A percentile compares a stretch with the other conserved stretches of the same genome.
phyloP scores from a whole-genome alignment of 345 rosid genomes.

The Syzygium jambos region DNA sequence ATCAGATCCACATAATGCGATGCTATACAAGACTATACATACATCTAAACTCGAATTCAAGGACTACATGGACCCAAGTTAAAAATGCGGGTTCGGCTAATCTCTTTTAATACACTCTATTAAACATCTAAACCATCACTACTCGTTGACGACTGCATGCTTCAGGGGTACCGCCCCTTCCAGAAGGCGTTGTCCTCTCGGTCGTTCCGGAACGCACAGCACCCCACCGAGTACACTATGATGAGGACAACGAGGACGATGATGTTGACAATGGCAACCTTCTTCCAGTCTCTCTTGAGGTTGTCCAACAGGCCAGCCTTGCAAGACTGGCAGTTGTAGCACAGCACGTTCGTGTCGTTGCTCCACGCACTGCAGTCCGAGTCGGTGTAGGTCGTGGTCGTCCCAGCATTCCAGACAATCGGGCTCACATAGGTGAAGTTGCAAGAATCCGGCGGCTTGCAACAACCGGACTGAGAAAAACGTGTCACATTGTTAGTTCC shows the following conservation, averaged over 20 bases:
- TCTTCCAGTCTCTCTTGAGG: conserved; percentile 12
- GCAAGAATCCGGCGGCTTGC: conserved; percentile 23
- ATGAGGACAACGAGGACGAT: conserved; percentile 28
- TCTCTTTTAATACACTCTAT: not conserved
- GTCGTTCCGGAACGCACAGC: conserved; percentile 41
- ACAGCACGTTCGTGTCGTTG: not conserved
- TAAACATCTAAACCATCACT: not conserved
- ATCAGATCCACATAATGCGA: not conserved
- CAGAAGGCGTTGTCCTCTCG: conserved; percentile 11
- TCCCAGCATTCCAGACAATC: not conserved
- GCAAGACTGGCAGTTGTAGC: conserved; percentile 28
- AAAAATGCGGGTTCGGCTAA: not conserved
- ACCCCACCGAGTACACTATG: conserved; percentile 33
- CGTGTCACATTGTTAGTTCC: not conserved
- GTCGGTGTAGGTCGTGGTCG: not conserved
- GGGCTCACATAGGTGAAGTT: conserved; percentile 7
- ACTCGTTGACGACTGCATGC: not conserved
- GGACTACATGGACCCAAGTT: not conserved
- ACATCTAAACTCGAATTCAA: not conserved
- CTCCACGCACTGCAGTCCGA: conserved; percentile 6
- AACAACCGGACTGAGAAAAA: conserved; percentile 21
- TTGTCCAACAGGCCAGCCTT: conserved; percentile 15
- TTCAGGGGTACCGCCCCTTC: conserved; percentile 3
- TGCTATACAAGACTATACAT: not conserved
- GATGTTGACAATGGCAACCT: conserved; percentile 24